phyloP scores from a whole-genome alignment of 768 basidiomycete genomes.

The Mycena maculata region DNA sequence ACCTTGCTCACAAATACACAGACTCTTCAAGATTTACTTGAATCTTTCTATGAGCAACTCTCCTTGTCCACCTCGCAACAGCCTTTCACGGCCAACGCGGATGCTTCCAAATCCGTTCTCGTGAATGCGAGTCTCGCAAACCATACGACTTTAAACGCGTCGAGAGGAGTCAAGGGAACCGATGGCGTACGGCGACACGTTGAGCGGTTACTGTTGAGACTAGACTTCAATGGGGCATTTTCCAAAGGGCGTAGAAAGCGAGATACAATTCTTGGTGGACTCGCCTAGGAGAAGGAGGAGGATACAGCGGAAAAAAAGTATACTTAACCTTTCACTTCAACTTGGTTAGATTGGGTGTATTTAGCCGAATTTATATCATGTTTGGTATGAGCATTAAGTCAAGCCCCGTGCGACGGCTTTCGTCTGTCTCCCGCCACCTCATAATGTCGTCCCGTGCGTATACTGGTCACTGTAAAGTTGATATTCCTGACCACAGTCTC shows the following conservation, averaged over 20 bases:
- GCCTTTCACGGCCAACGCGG: slow-evolving; percentile 65
- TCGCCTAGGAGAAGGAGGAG: slow-evolving; percentile 44
- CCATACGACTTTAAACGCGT: slow-evolving; percentile 64
- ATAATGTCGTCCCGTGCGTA: slow-evolving; percentile 69
- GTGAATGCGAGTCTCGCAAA: slow-evolving; percentile 68
- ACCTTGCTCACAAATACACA: slow-evolving; percentile 41
- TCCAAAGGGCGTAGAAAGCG: slow-evolving; percentile 58
- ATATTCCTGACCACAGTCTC: slow-evolving; percentile 21
- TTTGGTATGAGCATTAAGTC: background rate
- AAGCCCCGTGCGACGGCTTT: slow-evolving; percentile 67
- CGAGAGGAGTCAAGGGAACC: slow-evolving; percentile 59
- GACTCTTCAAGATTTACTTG: slow-evolving; percentile 75
- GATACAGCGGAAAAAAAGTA: too few relatives aligned
- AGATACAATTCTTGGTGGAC: slow-evolving; percentile 53
- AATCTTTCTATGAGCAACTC: slow-evolving; percentile 85
- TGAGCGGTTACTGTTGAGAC: slow-evolving; percentile 81
- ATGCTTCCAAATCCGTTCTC: slow-evolving; percentile 77
- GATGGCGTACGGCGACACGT: slow-evolving; percentile 82
- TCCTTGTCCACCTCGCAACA: slow-evolving; percentile 82
- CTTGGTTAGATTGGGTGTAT: slow-evolving; percentile 14
- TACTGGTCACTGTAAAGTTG: slow-evolving; percentile 33
- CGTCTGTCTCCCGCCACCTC: slow-evolving; percentile 47
- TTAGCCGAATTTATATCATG: slow-evolving; percentile 5
- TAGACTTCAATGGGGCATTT: slow-evolving; percentile 88
- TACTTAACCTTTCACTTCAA: too few relatives aligned